Conservation (phyloP, 2,329 filamentous ascomycete genomes). For the Cladosporium colombiae region DNA sequence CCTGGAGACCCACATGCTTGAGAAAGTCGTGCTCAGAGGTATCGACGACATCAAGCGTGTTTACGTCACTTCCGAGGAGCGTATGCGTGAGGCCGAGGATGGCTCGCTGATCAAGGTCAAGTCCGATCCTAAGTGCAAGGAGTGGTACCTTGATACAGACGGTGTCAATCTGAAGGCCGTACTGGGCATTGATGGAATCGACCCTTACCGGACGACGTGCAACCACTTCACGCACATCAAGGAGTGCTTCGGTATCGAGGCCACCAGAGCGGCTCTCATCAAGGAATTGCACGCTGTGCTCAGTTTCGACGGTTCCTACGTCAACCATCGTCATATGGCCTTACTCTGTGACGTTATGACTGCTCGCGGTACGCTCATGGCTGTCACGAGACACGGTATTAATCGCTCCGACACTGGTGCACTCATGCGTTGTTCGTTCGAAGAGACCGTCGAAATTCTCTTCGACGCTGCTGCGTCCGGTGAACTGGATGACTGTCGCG, state of each 20-base stretch:
- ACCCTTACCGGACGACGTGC: conserved; percentile 81
- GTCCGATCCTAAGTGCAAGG: conserved; percentile 72
- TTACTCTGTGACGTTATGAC: conserved; percentile 98
- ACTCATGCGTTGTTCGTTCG: conserved; percentile 98
- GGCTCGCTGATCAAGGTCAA: conserved; percentile 75
- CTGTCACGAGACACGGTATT: conserved; percentile 96
- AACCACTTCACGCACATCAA: conserved; percentile 96
- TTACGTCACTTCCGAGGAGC: conserved; percentile 82
- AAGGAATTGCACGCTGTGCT: conserved; percentile 88
- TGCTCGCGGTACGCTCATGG: conserved; percentile 87
- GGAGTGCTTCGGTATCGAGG: conserved; percentile 94
- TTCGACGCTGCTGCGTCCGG: conserved; percentile 92
- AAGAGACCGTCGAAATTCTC: conserved; percentile 97
- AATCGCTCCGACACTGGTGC: conserved; percentile 97
- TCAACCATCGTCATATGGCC: conserved; percentile 97
- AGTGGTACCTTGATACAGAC: conserved; percentile 95
- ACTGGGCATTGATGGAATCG: conserved; percentile 82
- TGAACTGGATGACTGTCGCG: conserved; percentile 95
- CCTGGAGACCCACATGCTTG: conserved; percentile 85
- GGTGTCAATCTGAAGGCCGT: conserved; percentile 85
- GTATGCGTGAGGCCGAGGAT: conserved; percentile 65
- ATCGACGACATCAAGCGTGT: conserved; percentile 85
- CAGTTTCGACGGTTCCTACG: conserved; percentile 98
- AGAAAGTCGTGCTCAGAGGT: conserved; percentile 87
- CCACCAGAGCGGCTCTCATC: conserved; percentile 81